phyloP scores from a whole-genome alignment of 2,329 filamentous ascomycete genomes.

The Macrophomina tecta region DNA sequence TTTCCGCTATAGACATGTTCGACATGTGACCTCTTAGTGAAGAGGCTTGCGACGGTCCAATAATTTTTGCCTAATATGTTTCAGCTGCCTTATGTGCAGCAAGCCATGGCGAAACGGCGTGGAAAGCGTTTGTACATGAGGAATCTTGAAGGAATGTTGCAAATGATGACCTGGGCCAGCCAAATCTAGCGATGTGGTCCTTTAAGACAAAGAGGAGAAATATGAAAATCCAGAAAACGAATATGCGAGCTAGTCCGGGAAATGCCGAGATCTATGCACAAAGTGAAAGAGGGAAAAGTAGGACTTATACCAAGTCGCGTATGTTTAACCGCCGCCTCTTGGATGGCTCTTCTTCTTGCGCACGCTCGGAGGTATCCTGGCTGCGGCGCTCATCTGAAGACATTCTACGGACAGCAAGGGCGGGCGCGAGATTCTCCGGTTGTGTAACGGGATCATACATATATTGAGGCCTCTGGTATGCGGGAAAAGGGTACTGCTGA shows the following conservation, averaged over 20 bases:
- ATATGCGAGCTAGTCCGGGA: slow-evolving; percentile 1
- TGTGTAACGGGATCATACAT: background rate
- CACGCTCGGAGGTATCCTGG: slow-evolving; percentile 2
- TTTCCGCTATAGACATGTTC: background rate
- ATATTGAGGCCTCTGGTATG: slow-evolving; percentile 5
- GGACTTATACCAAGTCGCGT: slow-evolving; percentile 22
- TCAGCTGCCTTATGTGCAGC: slow-evolving; percentile 14
- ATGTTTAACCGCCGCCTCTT: slow-evolving; percentile 32
- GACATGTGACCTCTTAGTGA: no score
- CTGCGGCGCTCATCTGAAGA: slow-evolving; percentile 11
- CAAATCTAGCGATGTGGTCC: background rate
- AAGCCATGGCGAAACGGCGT: background rate
- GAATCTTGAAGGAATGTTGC: background rate
- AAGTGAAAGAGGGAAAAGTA: background rate
- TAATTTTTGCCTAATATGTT: background rate
- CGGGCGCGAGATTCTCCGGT: background rate
- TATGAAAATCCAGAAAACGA: background rate
- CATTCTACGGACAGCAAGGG: slow-evolving; percentile 7
- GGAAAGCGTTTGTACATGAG: slow-evolving; percentile 15
- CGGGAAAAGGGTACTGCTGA: background rate
- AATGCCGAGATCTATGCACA: slow-evolving; percentile 5
- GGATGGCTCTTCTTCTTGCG: slow-evolving; percentile 25
- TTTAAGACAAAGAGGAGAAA: background rate
- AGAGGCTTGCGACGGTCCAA: no score
- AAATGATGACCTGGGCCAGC: background rate